Base-by-base conservation (phyloP, 2,329 filamentous ascomycete genomes). In the Dactylellina leptospora region DNA sequence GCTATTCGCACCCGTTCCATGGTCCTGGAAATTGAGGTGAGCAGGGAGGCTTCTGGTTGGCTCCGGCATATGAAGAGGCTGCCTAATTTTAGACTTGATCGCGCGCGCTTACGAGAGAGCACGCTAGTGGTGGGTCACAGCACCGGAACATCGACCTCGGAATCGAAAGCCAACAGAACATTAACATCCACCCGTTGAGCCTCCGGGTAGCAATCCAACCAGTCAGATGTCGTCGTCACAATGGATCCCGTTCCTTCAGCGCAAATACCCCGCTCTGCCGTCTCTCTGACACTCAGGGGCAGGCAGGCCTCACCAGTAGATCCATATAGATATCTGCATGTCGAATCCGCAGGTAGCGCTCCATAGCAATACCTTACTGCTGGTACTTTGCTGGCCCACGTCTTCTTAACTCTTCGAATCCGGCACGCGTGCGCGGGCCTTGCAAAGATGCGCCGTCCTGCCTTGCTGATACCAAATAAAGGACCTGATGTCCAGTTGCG, bases 251-350 rank as follows among this genome's bases (percentile, higher is more conserved):
- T 28, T 40, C 16, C 42, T 20, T 47, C 45, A 55, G 68, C 68
- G 68, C 68, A 51, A 72, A 64, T 44, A 64, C 68, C 68, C 53
- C 53, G 59, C 68, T 72, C 36, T 64, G 68, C 68, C 68, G 68
- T 72, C 59, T 28, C 36, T 72, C 68, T 72, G 68, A 72, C 47
- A 72, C 66, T 71, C 68, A 72, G 68, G 68, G 68, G 68, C 28
- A 47, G 47, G 44, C 28, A 47, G 20, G 42, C 47, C n/a, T n/a
- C n/a, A n/a, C n/a, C n/a, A n/a, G n/a, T n/a, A n/a, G n/a, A n/a
- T n/a, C n/a, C n/a, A n/a, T n/a, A n/a, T n/a, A 42, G n/a, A 18
- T 48, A 44, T 60, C n/a, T 36, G 22, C 22, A 42, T 51, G 30
- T 33, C 6, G n/a, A n/a, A n/a, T n/a, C n/a, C n/a, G n/a, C n/a